A percentile compares a stretch with the other conserved stretches of the same genome.
These are phyloP conservation scores for Exophiala calicioides DNA, from an alignment of 2,329 filamentous ascomycete species.

Conservation along the genomic window DNA sequence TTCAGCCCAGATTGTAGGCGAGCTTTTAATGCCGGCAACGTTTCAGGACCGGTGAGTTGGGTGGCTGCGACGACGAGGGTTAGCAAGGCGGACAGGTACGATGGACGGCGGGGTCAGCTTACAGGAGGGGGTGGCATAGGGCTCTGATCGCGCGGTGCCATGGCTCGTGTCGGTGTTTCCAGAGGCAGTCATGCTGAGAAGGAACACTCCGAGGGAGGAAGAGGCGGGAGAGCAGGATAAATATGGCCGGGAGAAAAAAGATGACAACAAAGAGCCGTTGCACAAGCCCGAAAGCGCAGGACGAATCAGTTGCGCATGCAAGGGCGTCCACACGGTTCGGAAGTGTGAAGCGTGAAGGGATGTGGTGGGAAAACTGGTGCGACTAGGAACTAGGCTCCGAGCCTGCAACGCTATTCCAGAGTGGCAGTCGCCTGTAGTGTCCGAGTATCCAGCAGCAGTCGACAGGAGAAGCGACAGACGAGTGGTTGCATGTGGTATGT, in stretches of 20 bases:
- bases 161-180: slow-evolving; percentile 20
- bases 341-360: no score
- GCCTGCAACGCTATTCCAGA: slow-evolving; percentile 23
- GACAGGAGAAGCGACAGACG: slow-evolving; percentile 4
- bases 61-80: slow-evolving; percentile 20
- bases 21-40: slow-evolving; percentile 24
- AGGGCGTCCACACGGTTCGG: slow-evolving; percentile 24
- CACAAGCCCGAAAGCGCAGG: slow-evolving; percentile 26
- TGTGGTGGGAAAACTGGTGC: slow-evolving; percentile 23
- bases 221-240: slow-evolving; percentile 21
- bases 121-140: slow-evolving; percentile 33
- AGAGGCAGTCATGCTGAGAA: slow-evolving; percentile 29
- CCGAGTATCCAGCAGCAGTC: slow-evolving; percentile 11
- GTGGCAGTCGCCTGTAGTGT: slow-evolving; percentile 17
- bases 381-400: slow-evolving; percentile 15
- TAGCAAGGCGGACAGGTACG: slow-evolving; percentile 18
- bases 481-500: slow-evolving; percentile 25
- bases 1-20: slow-evolving; percentile 24
- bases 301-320: slow-evolving; percentile 30
- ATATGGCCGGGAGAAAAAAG: slow-evolving; percentile 29
- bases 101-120: slow-evolving; percentile 16
- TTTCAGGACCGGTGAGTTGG: slow-evolving; percentile 33
- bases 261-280: slow-evolving; percentile 29
- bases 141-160: slow-evolving; percentile 33
- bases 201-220: slow-evolving; percentile 16